Conservation (phyloP, 2,329 filamentous ascomycete species). For the Colletotrichum salicis region DNA sequence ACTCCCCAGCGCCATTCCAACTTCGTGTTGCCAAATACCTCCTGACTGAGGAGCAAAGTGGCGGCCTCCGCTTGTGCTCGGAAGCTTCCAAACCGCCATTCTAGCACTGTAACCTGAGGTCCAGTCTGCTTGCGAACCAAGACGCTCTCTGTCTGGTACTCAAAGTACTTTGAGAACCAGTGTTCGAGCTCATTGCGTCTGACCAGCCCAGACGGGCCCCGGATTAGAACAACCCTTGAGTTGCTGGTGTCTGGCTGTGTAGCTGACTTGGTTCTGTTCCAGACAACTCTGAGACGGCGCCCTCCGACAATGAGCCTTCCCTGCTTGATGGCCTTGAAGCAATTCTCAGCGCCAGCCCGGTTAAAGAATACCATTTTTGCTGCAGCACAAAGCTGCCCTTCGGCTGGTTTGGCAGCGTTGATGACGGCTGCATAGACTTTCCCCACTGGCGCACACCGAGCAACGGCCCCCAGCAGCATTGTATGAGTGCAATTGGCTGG, state of each 20-base stretch:
- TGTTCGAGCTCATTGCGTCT: neutral
- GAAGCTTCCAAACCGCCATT: slow-evolving; percentile 25
- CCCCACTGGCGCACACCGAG: neutral
- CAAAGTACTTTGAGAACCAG: neutral
- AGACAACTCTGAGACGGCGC: neutral
- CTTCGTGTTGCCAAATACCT: neutral
- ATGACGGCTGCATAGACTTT: slow-evolving; percentile 13
- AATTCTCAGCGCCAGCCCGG: slow-evolving; percentile 1
- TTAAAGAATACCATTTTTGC: slow-evolving; percentile 21
- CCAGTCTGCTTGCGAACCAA: neutral
- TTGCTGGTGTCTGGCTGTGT: neutral
- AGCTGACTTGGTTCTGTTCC: slow-evolving; percentile 16
- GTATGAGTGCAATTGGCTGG: neutral
- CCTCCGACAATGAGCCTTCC: neutral
- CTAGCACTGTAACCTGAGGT: neutral
- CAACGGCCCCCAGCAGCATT: neutral
- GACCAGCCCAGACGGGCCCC: neutral
- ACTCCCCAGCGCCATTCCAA: neutral
- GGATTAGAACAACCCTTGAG: slow-evolving; percentile 5
- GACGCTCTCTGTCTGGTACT: slow-evolving; percentile 7
- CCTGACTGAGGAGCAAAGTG: neutral
- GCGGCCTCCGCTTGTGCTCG: neutral
- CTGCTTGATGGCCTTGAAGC: neutral
- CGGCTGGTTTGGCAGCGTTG: neutral
- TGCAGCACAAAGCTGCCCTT: neutral